Evolutionary conservation across 192 early-diverging fungal species (phyloP).

Genomic region (Geranomyces michiganensis): DNA sequence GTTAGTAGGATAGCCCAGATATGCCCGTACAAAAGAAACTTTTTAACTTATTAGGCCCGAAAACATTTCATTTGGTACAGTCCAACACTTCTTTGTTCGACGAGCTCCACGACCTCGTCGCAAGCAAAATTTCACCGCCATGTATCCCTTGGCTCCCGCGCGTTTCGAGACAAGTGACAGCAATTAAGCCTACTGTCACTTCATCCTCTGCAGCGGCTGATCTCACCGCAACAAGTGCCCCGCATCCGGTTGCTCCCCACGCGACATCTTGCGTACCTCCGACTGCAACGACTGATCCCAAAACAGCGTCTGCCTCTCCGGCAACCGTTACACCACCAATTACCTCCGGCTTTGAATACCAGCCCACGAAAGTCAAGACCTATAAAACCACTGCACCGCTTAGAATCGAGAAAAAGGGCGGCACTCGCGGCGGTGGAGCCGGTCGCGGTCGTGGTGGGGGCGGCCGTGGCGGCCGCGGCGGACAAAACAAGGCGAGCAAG

Average conservation of each 20-base stretch:
- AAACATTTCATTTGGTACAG: background rate
- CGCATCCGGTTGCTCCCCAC: no score
- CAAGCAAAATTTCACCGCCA: constrained; percentile 19
- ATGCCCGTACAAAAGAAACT: background rate
- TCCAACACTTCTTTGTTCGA: constrained; percentile 13
- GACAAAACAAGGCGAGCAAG: background rate
- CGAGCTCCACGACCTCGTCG: constrained; percentile 8
- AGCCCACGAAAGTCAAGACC: constrained; percentile 3
- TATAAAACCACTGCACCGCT: constrained; percentile 2
- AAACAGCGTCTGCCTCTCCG: background rate
- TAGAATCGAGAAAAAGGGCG: background rate
- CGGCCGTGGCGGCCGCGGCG: no score
- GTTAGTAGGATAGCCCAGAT: background rate
- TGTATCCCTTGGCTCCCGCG: constrained; percentile 28
- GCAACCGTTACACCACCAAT: background rate
- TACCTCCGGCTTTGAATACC: background rate
- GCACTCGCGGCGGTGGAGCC: no score
- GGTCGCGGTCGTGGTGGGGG: no score
- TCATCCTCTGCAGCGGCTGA: background rate
- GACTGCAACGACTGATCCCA: no score
- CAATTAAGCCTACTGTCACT: background rate
- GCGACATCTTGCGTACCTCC: no score
- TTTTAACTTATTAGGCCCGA: background rate
- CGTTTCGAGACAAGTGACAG: background rate
- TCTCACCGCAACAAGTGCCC: no score